Percentiles rank a stretch among this genome's conserved stretches.
phyloP scores from a whole-genome alignment of 2,329 filamentous ascomycete genomes.

The Rhinocladiella similis region DNA sequence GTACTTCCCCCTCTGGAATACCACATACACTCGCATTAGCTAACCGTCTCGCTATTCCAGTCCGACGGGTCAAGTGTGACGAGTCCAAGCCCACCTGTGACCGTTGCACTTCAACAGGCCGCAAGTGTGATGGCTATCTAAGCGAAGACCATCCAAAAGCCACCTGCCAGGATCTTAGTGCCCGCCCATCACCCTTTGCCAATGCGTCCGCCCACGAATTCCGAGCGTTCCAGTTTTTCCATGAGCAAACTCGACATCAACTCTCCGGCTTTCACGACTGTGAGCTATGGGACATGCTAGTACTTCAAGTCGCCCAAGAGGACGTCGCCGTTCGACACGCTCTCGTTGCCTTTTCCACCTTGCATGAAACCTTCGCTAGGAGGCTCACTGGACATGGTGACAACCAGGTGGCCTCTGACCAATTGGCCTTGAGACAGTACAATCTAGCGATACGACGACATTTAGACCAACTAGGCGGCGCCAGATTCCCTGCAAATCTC shows the following conservation, averaged over 20 bases:
- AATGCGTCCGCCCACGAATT: not conserved
- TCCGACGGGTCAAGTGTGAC: constrained; percentile 37
- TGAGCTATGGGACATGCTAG: constrained; percentile 23
- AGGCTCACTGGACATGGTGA: not conserved
- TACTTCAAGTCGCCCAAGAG: constrained; percentile 30
- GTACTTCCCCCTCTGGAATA: not conserved
- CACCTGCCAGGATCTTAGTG: not conserved
- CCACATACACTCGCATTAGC: not conserved
- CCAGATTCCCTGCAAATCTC: no score
- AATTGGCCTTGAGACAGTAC: constrained; percentile 10
- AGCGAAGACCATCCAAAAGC: not conserved
- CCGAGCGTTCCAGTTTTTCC: constrained; percentile 8
- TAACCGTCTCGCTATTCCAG: constrained; percentile 10
- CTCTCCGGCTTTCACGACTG: constrained; percentile 8
- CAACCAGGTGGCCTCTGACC: not conserved
- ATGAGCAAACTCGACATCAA: not conserved
- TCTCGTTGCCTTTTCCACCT: constrained; percentile 28
- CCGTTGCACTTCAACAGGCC: constrained; percentile 35
- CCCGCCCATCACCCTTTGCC: not conserved
- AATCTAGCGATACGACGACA: constrained; percentile 8
- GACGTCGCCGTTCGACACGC: constrained; percentile 30
- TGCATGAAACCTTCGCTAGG: constrained; percentile 24
- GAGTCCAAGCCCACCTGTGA: constrained; percentile 36
- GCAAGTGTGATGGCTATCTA: constrained; percentile 35
- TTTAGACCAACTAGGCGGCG: not conserved